Base-by-base conservation (phyloP, 306 rosid genomes). In the Trifolium dubium region DNA sequence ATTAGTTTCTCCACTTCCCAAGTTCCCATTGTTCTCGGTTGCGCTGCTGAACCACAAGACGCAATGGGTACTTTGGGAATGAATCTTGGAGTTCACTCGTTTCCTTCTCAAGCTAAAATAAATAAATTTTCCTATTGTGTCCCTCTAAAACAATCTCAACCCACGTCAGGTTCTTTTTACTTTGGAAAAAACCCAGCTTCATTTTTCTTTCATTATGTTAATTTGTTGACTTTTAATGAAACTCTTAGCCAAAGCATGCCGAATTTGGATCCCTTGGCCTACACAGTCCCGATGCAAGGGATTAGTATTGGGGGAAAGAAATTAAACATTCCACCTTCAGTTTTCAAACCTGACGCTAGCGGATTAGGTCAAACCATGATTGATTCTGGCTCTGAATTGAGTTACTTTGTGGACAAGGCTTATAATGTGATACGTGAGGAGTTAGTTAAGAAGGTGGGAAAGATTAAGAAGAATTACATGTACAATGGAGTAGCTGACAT, bases 351-450 rank as follows among this genome's bases (percentile, higher is more conserved):
- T 2, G 71, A 89, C 61, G 65, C 87, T 0, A 58, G 92, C 6
- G 97, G 98, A 18, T 61, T 96, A 74, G 98, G 98, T 67, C 98
- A 94, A 18, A 94, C 98, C 44, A 89, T 94, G 83, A 44, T 94
- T 0, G 98, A 94, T 60, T 94, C 98, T 0, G 98, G 97, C 0
- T 87, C 96, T 39, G 96, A 94, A 11, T 79, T 94, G 54, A 88
- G 90, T 0, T 89, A 63, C 37, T 10, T 91, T 0, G 96, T 89
- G 55, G 98, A 89, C 30, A 92, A 75, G 74, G 98, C 96, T 1
- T 94, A 94, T 6, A 28, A 77, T 34, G 80, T 17, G 23, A 93
- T 94, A 66, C 55, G 80, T 19, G 92, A 77, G 3, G 95, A 89
- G 64, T 39, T 91, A 0, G 88, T 77, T 50, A 89, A 84, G 29